These are phyloP conservation scores for Lophium mytilinum DNA, from an alignment of 495 filamentous ascomycete species.

Conservation along the genomic window DNA sequence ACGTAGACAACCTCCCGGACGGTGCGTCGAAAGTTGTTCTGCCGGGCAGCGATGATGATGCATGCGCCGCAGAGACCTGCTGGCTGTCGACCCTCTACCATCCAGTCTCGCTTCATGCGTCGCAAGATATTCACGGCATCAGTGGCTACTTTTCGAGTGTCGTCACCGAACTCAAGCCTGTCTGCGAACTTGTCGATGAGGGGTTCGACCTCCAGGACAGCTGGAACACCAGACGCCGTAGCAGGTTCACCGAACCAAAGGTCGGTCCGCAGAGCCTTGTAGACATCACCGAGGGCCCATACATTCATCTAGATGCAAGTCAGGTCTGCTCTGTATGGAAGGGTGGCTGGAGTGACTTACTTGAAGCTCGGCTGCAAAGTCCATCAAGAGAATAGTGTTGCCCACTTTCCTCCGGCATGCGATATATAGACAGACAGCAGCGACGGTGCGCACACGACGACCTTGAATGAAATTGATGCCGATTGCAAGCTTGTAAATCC, in stretches of 20 bases:
- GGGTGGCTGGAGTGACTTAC: constrained; percentile 23
- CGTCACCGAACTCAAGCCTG: constrained; percentile 76
- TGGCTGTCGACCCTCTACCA: constrained; percentile 83
- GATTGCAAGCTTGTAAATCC: constrained; percentile 71
- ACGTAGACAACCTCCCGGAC: constrained; percentile 90
- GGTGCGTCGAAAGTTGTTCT: constrained; percentile 93
- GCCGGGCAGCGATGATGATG: constrained; percentile 86
- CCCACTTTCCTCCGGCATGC: constrained; percentile 61
- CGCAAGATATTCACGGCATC: constrained; percentile 78
- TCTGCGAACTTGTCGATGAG: constrained; percentile 82
- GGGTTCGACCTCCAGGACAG: constrained; percentile 65
- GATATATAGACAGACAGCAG: constrained; percentile 79
- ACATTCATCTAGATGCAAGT: constrained; percentile 63
- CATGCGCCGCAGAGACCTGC: constrained; percentile 92
- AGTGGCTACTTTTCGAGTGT: constrained; percentile 70
- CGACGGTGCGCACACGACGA: constrained; percentile 73
- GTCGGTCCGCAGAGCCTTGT: constrained; percentile 63
- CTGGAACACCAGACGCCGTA: constrained; percentile 37
- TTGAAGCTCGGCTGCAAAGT: constrained; percentile 78
- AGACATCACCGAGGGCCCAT: constrained; percentile 78
- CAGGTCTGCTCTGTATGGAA: constrained; percentile 3
- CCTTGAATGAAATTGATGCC: constrained; percentile 80
- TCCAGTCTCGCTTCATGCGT: constrained; percentile 94
- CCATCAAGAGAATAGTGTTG: constrained; percentile 75
- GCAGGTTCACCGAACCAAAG: constrained; percentile 47